Conservation (phyloP, 208 protist genomes). For the Novymonas esmeraldas region DNA sequence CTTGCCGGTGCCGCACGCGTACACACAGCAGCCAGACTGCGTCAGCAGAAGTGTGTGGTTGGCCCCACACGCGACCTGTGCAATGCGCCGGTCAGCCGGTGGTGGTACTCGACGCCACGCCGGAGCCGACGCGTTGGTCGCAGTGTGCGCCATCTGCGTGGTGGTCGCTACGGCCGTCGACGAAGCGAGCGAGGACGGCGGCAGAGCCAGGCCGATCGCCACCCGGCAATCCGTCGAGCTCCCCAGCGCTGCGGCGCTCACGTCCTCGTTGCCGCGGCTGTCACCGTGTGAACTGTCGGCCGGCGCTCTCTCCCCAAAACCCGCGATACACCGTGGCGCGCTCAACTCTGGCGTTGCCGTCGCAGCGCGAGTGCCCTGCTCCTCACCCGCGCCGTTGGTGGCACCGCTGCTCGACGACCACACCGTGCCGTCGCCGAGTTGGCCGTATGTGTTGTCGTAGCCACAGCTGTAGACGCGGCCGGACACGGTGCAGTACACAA, state of each 20-base stretch:
- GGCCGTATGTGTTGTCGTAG: constrained; percentile 78
- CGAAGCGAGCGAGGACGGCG: constrained; percentile 8
- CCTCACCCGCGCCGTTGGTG: background rate
- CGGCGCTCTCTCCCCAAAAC: constrained; percentile 31
- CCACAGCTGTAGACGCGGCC: constrained; percentile 79
- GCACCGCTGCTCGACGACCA: constrained; percentile 39
- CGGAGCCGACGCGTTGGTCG: background rate
- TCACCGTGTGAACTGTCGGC: background rate
- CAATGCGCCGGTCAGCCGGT: constrained; percentile 34
- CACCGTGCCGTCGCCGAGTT: constrained; percentile 82
- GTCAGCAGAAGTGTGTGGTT: constrained; percentile 79
- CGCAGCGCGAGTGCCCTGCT: background rate
- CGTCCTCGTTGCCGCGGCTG: background rate
- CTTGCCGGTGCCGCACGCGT: constrained; percentile 73
- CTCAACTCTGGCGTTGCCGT: constrained; percentile 25
- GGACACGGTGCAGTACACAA: constrained; percentile 80
- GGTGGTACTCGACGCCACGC: constrained; percentile 15
- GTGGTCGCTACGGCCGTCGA: background rate
- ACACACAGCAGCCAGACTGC: constrained; percentile 40
- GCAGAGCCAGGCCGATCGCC: constrained; percentile 12
- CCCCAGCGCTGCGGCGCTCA: background rate
- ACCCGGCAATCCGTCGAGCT: constrained; percentile 4
- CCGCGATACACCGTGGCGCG: constrained; percentile 34
- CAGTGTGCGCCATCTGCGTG: no score
- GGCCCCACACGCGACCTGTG: constrained; percentile 63